These are phyloP conservation scores for Sporisorium scitamineum DNA, from an alignment of 1,284 basidiomycete genomes.

Conservation along the genomic window DNA sequence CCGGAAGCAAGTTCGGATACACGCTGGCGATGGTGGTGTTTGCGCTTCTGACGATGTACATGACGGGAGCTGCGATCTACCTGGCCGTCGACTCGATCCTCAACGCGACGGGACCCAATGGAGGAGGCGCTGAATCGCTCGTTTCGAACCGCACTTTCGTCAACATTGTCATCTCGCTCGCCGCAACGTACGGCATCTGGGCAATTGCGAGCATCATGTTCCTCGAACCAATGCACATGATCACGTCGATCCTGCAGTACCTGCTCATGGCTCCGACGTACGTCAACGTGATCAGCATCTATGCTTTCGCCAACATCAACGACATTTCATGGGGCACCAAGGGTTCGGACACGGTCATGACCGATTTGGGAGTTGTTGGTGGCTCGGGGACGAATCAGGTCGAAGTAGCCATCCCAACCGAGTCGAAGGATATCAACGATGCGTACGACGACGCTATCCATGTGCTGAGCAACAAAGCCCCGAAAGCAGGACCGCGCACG, in stretches of 20 bases:
- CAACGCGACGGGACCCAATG: slow-evolving; percentile 31
- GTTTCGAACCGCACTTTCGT: slow-evolving; percentile 60
- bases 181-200: slow-evolving; percentile 67
- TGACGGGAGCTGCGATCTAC: slow-evolving; percentile 65
- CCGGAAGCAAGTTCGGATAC: slow-evolving; percentile 62
- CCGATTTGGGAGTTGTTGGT: slow-evolving; percentile 63
- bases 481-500: slow-evolving; percentile 24
- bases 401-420: slow-evolving; percentile 64
- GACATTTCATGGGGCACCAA: slow-evolving; percentile 68
- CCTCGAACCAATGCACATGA: slow-evolving; percentile 67
- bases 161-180: slow-evolving; percentile 66
- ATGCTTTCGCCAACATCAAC: slow-evolving; percentile 68
- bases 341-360: slow-evolving; percentile 61
- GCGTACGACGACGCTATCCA: slow-evolving; percentile 68
- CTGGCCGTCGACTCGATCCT: slow-evolving; percentile 58
- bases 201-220: slow-evolving; percentile 64
- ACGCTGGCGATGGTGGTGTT: slow-evolving; percentile 65
- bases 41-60: slow-evolving; percentile 63
- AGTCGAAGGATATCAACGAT: slow-evolving; percentile 64
- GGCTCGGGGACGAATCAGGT: slow-evolving; percentile 52
- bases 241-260: slow-evolving; percentile 67
- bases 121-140: slow-evolving; percentile 40
- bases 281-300: slow-evolving; percentile 68
- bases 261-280: slow-evolving; percentile 65
- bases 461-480: slow-evolving; percentile 57